Base-by-base conservation (phyloP, 257 asterid genomes). In the Primulina tabacum region DNA sequence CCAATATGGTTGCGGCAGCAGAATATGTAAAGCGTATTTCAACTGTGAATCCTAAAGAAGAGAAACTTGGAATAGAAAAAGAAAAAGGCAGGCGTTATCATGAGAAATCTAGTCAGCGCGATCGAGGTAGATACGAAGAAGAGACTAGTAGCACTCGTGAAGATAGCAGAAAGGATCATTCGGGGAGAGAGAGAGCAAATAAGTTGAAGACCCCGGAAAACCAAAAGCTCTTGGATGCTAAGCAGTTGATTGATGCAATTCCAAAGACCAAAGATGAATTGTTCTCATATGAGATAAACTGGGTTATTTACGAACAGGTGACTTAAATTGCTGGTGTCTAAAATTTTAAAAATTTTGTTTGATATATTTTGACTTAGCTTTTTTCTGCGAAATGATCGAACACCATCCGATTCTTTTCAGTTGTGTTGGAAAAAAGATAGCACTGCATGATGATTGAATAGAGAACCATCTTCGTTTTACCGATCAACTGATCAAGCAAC, bases 231-330 rank as follows among this genome's bases (percentile, higher is more conserved):
- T 73, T 89, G 83, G 92, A 86, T 87, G 97, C 99, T 47, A 94
- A 91, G 67, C 96, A 91, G 86, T 80, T 94, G 90, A 94, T 94
- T 68, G 99, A 94, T 76, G 88, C 85, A 71, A 94, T 94, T 69
- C 99, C 99, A 24, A 94, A 88, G 92, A 91, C 98, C 78, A 94
- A 94, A 77, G 96, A 94, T 47, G 97, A 94, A 81, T 76, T 94
- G 77, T 94, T 94, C 66, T 85, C 99, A 2, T 94, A 86, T 59
- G 90, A 82, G 84, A 91, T 94, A 72, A 89, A 94, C 74, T 94
- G 99, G 99, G 76, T 52, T 2, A 79, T 85, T 50, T 94, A 88
- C 61, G 97, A 94, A 76, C 88, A 86, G 97, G 99, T 94, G 75
- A 87, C 76, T 55, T 62, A 76, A 34, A 18, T 50, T 67, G 24